These are phyloP conservation scores for Pseudozyma thailandica DNA, from an alignment of 1,284 basidiomycete species.

Conservation along the genomic window DNA sequence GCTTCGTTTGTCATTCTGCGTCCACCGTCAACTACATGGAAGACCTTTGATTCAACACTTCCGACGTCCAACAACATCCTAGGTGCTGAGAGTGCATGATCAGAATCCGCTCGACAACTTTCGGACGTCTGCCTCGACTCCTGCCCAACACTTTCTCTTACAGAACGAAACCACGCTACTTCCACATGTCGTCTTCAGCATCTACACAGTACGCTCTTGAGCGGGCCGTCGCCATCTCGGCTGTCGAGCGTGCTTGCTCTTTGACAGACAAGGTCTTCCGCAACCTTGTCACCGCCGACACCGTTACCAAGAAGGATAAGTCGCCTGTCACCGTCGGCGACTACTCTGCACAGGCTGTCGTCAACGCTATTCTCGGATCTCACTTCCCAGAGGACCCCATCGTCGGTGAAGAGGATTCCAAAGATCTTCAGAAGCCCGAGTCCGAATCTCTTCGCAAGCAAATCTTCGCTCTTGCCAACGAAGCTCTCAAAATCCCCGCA, in stretches of 20 bases:
- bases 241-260: slow-evolving; percentile 86
- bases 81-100: slow-evolving; percentile 37
- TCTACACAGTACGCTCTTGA: slow-evolving; percentile 70
- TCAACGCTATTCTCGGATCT: slow-evolving; percentile 59
- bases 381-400: slow-evolving; percentile 88
- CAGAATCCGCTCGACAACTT: not conserved
- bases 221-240: slow-evolving; percentile 82
- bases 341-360: slow-evolving; percentile 65
- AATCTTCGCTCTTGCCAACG: slow-evolving; percentile 85
- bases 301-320: slow-evolving; percentile 90
- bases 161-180: not conserved
- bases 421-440: slow-evolving; percentile 72
- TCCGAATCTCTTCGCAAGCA: slow-evolving; percentile 73
- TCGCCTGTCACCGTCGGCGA: slow-evolving; percentile 86
- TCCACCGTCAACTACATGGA: no score
- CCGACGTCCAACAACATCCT: no score
- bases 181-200: slow-evolving; percentile 32
- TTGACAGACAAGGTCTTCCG: slow-evolving; percentile 83
- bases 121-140: slow-evolving; percentile 13
- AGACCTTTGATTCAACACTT: no score
- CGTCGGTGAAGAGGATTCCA: slow-evolving; percentile 94
- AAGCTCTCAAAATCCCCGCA: slow-evolving; percentile 73
- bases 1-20: no score
- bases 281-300: slow-evolving; percentile 84
- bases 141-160: not conserved